Conservation (phyloP, 805 yeast genomes). For the Saturnispora silvae region DNA sequence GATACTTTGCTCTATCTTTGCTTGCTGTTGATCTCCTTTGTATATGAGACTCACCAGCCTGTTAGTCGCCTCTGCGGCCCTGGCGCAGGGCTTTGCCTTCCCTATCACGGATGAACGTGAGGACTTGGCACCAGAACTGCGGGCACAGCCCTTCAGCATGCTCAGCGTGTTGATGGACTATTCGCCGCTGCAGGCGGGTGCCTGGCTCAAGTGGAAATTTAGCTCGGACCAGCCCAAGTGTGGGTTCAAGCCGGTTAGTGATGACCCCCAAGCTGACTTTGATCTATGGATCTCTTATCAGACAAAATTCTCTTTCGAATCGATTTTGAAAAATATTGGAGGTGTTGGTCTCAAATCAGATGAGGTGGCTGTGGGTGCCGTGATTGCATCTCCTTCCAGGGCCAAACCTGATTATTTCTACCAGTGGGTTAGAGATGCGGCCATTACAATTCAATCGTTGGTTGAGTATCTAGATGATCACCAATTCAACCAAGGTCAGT, state of each 20-base stretch:
- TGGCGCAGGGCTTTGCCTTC: neutral
- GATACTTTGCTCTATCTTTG: neutral
- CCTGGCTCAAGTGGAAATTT: neutral
- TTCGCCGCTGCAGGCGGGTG: neutral
- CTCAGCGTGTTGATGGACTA: neutral
- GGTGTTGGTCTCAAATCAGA: conserved; percentile 28
- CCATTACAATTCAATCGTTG: conserved; percentile 62
- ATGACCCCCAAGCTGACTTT: conserved; percentile 22
- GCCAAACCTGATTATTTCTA: conserved; percentile 67
- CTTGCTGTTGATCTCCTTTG: too few relatives aligned
- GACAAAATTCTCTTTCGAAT: conserved; percentile 30
- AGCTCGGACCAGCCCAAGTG: too few relatives aligned
- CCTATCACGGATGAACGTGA: neutral
- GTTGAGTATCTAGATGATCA: conserved; percentile 42
- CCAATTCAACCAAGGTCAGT: conserved; percentile 15
- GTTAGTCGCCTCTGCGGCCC: neutral
- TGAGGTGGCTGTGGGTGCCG: conserved; percentile 52
- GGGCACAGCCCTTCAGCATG: neutral
- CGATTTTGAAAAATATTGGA: conserved; percentile 47
- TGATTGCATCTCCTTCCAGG: conserved; percentile 78
- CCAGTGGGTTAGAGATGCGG: conserved; percentile 89
- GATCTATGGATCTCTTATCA: conserved; percentile 41
- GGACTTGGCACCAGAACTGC: neutral
- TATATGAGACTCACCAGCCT: too few relatives aligned
- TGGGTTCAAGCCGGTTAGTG: neutral